Base-by-base conservation (phyloP, 2,329 filamentous ascomycete genomes). In the Cladophialophora carrionii region DNA sequence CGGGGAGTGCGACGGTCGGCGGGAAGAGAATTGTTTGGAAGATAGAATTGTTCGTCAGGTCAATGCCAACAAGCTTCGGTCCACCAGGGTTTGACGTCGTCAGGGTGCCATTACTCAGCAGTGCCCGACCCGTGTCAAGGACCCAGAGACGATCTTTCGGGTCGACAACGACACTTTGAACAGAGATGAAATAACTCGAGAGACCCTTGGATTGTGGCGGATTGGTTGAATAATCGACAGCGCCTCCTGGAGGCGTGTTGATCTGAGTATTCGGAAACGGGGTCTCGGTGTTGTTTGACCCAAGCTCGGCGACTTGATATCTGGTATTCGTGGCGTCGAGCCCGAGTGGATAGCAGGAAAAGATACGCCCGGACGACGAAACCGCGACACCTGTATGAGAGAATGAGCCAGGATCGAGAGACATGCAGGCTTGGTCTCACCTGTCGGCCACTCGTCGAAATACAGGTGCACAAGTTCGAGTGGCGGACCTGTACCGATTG, bases 141-240 rank as follows among this genome's bases (percentile, higher is more conserved):
- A 85, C 80, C 82, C 82, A 84, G 22, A 84, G 76, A 6, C 81
- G 78, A 71, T 85, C 81, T 2, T 74, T 71, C 0, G 81, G 68
- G 66, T 85, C 82, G 20, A 84, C 76, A 10, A 85, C 82, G 1
- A 85, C 81, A 46, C 78, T 81, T 71, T 85, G 83, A 0, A 83
- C 81, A 54, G 81, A 80, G 62, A 84, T 81, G 10, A 84, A 74
- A 71, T 83, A 79, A 68, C 81, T 71, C n/a, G 77, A 74, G 63
- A 83, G 79, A 68, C 82, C 82, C 34, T 78, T 81, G 34, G 78
- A 78, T 1, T 77, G 74, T 57, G 74, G 71, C 8, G 82, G 82
- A 17, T 69, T 75, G 0, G 81, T 83, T 4, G 79, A 79, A 71
- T 81, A 82, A 69, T 84, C 84, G 68, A 84, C 82, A 0, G 79